These are phyloP conservation scores for Ilyonectria robusta DNA, from an alignment of 2,329 filamentous ascomycete genomes.

Conservation along the genomic window DNA sequence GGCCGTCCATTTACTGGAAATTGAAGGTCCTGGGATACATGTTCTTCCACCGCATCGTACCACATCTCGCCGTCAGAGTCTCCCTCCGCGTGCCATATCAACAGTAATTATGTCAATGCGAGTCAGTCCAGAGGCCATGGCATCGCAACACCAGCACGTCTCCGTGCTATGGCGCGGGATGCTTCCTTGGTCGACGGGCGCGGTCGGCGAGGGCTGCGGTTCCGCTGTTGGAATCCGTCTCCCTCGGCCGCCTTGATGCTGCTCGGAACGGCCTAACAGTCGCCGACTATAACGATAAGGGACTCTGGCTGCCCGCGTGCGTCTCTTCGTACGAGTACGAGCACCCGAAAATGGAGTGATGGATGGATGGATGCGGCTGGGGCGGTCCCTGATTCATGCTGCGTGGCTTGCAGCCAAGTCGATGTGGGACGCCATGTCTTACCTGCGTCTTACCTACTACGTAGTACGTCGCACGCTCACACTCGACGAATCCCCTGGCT, in stretches of 20 bases:
- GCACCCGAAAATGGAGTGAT: not conserved
- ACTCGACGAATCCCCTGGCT: constrained; percentile 10
- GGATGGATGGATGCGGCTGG: not conserved
- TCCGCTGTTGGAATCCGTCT: not conserved
- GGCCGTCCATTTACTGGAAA: not conserved
- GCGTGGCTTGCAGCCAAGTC: not conserved
- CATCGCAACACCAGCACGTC: not conserved
- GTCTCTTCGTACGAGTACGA: too few species aligned
- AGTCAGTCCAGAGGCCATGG: not conserved
- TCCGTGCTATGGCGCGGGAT: not conserved
- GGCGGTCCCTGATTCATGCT: not conserved
- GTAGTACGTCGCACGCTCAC: too few species aligned
- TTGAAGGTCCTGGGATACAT: not conserved
- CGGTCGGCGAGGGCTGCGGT: not conserved
- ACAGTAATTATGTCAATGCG: not conserved
- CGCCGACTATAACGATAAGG: too few species aligned
- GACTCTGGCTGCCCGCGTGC: too few species aligned
- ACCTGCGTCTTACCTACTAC: not conserved
- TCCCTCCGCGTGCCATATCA: not conserved
- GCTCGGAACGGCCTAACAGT: too few species aligned
- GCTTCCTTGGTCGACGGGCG: not conserved
- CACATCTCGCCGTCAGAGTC: not conserved
- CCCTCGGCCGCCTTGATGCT: too few species aligned
- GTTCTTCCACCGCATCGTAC: constrained; percentile 13
- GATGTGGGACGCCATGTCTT: constrained; percentile 17